Evolutionary conservation across 192 early-diverging fungal species (phyloP).

Genomic region (Coemansia sp.): DNA sequence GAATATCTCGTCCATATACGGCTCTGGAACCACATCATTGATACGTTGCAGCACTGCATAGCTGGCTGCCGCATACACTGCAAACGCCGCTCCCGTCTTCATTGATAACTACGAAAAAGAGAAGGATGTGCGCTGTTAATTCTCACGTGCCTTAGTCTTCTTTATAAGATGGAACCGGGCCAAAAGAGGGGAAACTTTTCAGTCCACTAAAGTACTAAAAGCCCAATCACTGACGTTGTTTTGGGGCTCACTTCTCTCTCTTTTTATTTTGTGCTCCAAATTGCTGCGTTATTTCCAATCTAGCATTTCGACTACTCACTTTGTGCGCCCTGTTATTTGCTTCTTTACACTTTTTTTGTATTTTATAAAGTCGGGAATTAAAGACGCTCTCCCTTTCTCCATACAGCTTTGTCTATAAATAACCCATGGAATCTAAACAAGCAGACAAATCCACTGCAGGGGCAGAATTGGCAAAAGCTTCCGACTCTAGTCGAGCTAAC

Average conservation of each 20-base stretch:
- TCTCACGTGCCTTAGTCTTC: no score
- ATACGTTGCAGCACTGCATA: constrained; percentile 27
- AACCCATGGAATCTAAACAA: background rate
- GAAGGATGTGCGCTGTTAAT: no score
- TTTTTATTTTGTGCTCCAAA: background rate
- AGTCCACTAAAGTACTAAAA: no score
- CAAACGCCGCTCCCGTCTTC: constrained; percentile 15
- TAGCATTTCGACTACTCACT: background rate
- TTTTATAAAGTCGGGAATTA: background rate
- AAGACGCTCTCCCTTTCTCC: no score
- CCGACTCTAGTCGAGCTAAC: constrained; percentile 5
- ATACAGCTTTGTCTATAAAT: constrained; percentile 4
- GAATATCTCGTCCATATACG: constrained; percentile 87
- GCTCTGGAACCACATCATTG: constrained; percentile 14
- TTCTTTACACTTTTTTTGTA: constrained; percentile 1
- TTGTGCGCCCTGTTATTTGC: constrained; percentile 4
- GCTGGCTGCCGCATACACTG: constrained; percentile 24
- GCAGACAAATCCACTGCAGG: constrained; percentile 8
- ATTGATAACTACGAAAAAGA: background rate
- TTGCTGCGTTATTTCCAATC: background rate
- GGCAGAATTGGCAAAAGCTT: background rate
- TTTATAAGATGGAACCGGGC: no score
- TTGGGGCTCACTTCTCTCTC: background rate
- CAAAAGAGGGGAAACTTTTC: no score
- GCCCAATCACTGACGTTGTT: no score